Evolutionary conservation across 768 basidiomycete species (phyloP).

Genomic region (Hericium alpestre): DNA sequence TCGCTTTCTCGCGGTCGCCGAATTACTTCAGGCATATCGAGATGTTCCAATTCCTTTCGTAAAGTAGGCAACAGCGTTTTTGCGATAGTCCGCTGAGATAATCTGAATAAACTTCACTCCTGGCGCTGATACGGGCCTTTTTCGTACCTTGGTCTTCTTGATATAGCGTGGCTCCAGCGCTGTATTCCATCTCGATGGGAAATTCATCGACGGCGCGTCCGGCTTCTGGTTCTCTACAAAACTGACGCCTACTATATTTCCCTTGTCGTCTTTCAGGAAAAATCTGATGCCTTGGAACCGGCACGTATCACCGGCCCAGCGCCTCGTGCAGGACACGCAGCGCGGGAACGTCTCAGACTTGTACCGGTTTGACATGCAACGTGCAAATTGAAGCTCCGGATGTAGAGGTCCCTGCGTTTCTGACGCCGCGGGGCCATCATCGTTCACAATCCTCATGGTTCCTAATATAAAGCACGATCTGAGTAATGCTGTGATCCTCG

Average conservation of each 20-base stretch:
- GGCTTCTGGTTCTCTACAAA: constrained; percentile 57
- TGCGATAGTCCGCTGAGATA: constrained; percentile 51
- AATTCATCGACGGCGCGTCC: constrained; percentile 49
- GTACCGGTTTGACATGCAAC: constrained; percentile 80
- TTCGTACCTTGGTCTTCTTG: constrained; percentile 47
- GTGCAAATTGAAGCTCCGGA: constrained; percentile 65
- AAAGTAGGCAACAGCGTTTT: constrained; percentile 58
- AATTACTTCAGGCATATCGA: constrained; percentile 47
- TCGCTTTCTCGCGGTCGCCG: constrained; percentile 70
- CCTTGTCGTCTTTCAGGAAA: constrained; percentile 53
- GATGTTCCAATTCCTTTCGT: constrained; percentile 51
- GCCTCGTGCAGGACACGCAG: constrained; percentile 75
- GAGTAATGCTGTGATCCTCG: constrained; percentile 16
- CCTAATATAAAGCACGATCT: constrained; percentile 5
- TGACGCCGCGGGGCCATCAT: constrained; percentile 15
- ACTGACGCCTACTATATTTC: constrained; percentile 53
- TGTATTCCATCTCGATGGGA: constrained; percentile 61
- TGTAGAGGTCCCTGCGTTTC: constrained; percentile 29
- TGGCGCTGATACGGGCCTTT: background rate
- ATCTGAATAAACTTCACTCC: constrained; percentile 2
- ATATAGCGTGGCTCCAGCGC: constrained; percentile 39
- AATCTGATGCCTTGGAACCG: constrained; percentile 79
- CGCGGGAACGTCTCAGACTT: constrained; percentile 63
- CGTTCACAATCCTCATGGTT: constrained; percentile 22
- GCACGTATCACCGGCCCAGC: constrained; percentile 83